Base-by-base conservation (phyloP, 2,329 filamentous ascomycete genomes). In the Pseudonectria foliicola region DNA sequence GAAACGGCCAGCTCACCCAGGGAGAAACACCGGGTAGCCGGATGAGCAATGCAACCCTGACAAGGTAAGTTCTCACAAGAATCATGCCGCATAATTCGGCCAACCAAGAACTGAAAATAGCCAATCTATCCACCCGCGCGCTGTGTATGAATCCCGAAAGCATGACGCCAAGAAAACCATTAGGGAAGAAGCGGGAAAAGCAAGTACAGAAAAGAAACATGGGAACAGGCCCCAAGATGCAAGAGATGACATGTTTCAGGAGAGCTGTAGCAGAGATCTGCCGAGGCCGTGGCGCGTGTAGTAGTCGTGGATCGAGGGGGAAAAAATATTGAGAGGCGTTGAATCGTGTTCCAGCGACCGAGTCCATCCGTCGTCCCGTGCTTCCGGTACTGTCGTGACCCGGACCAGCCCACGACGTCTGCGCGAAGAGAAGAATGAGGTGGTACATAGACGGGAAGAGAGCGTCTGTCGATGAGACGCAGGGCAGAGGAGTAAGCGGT, bases 311-410 rank as follows among this genome's bases (percentile, higher is more conserved):
- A 30, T 37, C 28, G n/a, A n/a, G n/a, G n/a, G n/a, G n/a, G n/a
- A n/a, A 27, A 27, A 29, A 29, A 16, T 25, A 14, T 31, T 16
- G 36, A 39, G 31, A 37, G 35, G 34, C 39, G 36, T 48, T 39
- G 35, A 37, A 35, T 47, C 41, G 41, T 48, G 32, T 37, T 33
- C 35, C 39, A 38, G 40, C 33, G 41, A 32, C 45, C 44, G 46
- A 51, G 37, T 42, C 50, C 49, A 37, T 53, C 28, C 40, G 50
- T 37, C 50, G 50, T 44, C 44, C 37, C 48, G 34, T 46, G 49
- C 57, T 57, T 57, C 57, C 50, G 50, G 45, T 52, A 52, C 48
- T 38, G 53, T 55, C 43, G 41, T 46, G 45, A 40, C 38, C 35
- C 45, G 35, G 34, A 31, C 40, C 34, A 8, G 39, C 44, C n/a